Evolutionary conservation across 2,329 filamentous ascomycete species (phyloP).

Genomic region (Macrophomina pseudophaseolina): DNA sequence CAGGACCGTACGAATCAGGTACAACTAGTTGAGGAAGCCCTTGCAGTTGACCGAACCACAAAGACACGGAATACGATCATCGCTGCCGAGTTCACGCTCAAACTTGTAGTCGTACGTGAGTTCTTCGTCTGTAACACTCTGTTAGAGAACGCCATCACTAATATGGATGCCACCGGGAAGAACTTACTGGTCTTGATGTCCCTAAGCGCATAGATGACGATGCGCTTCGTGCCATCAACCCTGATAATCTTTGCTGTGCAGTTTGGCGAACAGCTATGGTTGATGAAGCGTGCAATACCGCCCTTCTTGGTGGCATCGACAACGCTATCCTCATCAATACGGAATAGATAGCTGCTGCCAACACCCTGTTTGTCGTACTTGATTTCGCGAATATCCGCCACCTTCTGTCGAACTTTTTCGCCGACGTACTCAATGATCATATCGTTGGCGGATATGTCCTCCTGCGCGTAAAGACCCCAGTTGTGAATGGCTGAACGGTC

Average conservation of each 20-base stretch:
- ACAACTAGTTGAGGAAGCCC: slow-evolving; percentile 88
- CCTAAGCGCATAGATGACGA: slow-evolving; percentile 96
- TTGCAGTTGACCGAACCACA: slow-evolving; percentile 97
- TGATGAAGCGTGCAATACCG: slow-evolving; percentile 97
- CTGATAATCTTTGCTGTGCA: slow-evolving; percentile 99
- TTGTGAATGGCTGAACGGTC: slow-evolving; percentile 97
- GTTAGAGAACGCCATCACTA: not conserved
- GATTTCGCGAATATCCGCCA: slow-evolving; percentile 93
- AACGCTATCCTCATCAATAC: slow-evolving; percentile 96
- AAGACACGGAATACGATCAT: slow-evolving; percentile 95
- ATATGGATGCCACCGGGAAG: not conserved
- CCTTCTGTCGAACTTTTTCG: slow-evolving; percentile 94
- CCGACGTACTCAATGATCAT: slow-evolving; percentile 99
- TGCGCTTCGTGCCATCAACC: slow-evolving; percentile 95
- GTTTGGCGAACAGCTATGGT: slow-evolving; percentile 97
- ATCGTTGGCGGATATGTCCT: slow-evolving; percentile 95
- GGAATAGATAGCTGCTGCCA: slow-evolving; percentile 95
- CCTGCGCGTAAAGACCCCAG: slow-evolving; percentile 97
- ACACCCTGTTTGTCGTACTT: slow-evolving; percentile 95
- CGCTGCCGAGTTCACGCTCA: slow-evolving; percentile 91
- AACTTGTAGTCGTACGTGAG: slow-evolving; percentile 99
- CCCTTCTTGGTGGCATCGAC: slow-evolving; percentile 99
- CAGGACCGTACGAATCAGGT: not conserved
- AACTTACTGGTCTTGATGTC: slow-evolving; percentile 92
- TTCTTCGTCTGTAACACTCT: slow-evolving; percentile 78